Evolutionary conservation across 768 basidiomycete species (phyloP).

Genomic region (Coprinellus aureogranulatus): DNA sequence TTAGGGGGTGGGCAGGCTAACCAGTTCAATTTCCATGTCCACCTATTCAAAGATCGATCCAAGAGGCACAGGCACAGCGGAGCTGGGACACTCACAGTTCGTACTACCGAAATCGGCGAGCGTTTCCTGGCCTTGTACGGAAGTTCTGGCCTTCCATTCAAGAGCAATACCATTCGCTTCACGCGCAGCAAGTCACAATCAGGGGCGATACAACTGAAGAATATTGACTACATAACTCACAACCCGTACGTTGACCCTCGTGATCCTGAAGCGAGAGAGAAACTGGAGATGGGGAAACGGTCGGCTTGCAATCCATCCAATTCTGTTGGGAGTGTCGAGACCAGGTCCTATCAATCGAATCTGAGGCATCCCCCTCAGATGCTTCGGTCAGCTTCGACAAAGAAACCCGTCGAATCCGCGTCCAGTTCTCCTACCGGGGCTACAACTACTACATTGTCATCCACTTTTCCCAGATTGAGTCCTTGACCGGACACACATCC

Average conservation of each 20-base stretch:
- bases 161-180: slow-evolving; percentile 32
- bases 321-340: slow-evolving; percentile 65
- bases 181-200: slow-evolving; percentile 22
- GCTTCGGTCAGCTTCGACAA: slow-evolving; percentile 36
- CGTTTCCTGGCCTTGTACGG: slow-evolving; percentile 46
- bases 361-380: slow-evolving; percentile 1
- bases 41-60: slow-evolving; percentile 40
- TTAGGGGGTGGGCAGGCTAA: slow-evolving; percentile 14
- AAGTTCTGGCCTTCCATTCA: slow-evolving; percentile 21
- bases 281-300: slow-evolving; percentile 23
- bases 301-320: slow-evolving; percentile 42
- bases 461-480: slow-evolving; percentile 41
- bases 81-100: slow-evolving; percentile 47
- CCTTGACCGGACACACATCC: slow-evolving; percentile 35
- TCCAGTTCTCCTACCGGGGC: slow-evolving; percentile 26
- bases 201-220: slow-evolving; percentile 35
- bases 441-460: slow-evolving; percentile 39
- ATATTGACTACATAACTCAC: slow-evolving; percentile 22
- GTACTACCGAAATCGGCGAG: slow-evolving; percentile 34
- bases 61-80: slow-evolving; percentile 35
- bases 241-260: slow-evolving; percentile 43
- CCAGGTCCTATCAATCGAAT: slow-evolving; percentile 53
- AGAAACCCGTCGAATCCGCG: slow-evolving; percentile 47
- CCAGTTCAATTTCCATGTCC: slow-evolving; percentile 54
- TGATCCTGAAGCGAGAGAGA: slow-evolving; percentile 25